Conservation (phyloP, 495 filamentous ascomycete species). For the Xylaria telfairii region DNA sequence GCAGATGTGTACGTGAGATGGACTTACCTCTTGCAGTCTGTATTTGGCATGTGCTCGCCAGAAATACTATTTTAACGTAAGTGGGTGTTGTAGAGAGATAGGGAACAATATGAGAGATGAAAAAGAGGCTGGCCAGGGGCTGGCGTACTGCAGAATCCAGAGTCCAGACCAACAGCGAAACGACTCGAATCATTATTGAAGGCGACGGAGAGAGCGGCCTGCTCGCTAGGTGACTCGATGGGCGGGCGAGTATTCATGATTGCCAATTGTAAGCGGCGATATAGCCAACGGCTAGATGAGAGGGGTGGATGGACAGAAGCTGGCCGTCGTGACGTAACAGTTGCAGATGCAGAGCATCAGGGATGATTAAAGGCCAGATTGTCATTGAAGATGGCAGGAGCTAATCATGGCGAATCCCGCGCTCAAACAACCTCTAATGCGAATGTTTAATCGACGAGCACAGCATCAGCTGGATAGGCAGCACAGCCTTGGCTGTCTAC, state of each 20-base stretch:
- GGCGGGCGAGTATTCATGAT: constrained; percentile 89
- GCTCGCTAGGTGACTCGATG: constrained; percentile 76
- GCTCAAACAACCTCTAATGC: constrained; percentile 5
- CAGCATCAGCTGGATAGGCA: constrained; percentile 8
- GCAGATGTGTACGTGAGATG: neutral
- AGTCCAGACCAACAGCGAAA: constrained; percentile 88
- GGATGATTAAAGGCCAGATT: constrained; percentile 4
- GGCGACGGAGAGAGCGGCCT: constrained; percentile 78
- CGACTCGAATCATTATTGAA: constrained; percentile 89
- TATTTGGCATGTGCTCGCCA: constrained; percentile 75
- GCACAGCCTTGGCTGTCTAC: neutral
- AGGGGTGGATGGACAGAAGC: constrained; percentile 10
- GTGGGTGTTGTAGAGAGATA: constrained; percentile 18
- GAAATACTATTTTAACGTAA: constrained; percentile 65
- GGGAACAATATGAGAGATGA: neutral
- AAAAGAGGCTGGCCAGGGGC: constrained; percentile 12
- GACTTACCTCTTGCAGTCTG: constrained; percentile 60
- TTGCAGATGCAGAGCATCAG: constrained; percentile 24
- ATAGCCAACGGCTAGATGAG: constrained; percentile 4
- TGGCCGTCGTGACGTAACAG: constrained; percentile 28
- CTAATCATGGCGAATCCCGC: constrained; percentile 16
- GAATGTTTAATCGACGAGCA: neutral
- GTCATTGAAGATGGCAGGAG: constrained; percentile 24
- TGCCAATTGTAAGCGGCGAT: constrained; percentile 26
- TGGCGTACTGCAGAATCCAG: constrained; percentile 80